These are phyloP conservation scores for Apiotrichum laibachii DNA, from an alignment of 1,284 basidiomycete genomes.

Conservation along the genomic window DNA sequence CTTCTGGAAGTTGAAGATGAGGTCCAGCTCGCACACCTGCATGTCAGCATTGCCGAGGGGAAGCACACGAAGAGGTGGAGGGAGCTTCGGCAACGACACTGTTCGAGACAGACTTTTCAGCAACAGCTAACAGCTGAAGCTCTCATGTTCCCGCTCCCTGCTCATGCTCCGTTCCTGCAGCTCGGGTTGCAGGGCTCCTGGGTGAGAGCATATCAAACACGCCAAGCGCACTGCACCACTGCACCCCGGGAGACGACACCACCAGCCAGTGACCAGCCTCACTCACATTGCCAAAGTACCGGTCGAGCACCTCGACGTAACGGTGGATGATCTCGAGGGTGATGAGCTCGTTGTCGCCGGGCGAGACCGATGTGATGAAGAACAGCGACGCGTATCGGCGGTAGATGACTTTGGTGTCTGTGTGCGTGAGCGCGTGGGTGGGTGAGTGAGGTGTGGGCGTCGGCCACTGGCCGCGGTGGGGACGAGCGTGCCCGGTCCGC, in stretches of 20 bases:
- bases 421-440: too few species aligned
- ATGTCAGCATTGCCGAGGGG: not conserved
- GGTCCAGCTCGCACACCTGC: slow-evolving; percentile 91
- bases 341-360: slow-evolving; percentile 84
- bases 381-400: slow-evolving; percentile 96
- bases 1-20: slow-evolving; percentile 99
- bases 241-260: not conserved
- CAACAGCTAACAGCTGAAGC: too few species aligned
- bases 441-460: too few species aligned
- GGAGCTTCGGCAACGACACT: not conserved
- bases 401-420: slow-evolving; percentile 95
- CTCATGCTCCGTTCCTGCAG: too few species aligned
- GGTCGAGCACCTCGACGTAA: slow-evolving; percentile 97
- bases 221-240: not conserved
- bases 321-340: slow-evolving; percentile 97
- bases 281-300: slow-evolving; percentile 96
- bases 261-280: not conserved
- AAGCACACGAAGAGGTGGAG: too few species aligned
- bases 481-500: too few species aligned
- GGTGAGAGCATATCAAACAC: too few species aligned
- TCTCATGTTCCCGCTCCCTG: too few species aligned
- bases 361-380: slow-evolving; percentile 91
- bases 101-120: too few species aligned
- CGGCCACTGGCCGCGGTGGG: too few species aligned
- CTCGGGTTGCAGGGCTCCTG: too few species aligned